These are phyloP conservation scores for Leccinellum luteum DNA, from an alignment of 768 basidiomycete species.

Conservation along the genomic window DNA sequence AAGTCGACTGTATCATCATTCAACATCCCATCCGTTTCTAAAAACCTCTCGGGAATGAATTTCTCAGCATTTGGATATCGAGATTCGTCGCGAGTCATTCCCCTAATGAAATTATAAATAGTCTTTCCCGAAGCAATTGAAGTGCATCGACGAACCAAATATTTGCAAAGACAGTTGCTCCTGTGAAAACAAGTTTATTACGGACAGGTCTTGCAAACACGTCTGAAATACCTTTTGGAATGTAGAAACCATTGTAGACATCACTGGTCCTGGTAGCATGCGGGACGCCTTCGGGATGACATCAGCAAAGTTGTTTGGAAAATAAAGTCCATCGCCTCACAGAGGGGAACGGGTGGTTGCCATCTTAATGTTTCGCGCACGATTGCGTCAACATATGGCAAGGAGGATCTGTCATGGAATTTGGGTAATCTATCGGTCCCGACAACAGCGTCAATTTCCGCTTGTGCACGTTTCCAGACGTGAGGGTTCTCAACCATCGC, in stretches of 20 bases:
- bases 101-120: constrained; percentile 6
- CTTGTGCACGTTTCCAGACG: constrained; percentile 10
- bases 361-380: constrained; percentile 11
- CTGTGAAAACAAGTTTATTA: background rate
- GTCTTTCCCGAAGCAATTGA: rapidly evolving
- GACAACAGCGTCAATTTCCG: constrained; percentile 7
- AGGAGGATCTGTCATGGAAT: constrained; percentile 4
- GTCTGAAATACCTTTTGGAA: constrained; percentile 41
- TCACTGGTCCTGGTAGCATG: constrained; percentile 36
- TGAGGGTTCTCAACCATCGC: constrained; percentile 16
- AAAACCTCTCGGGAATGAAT: constrained; percentile 15
- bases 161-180: constrained; percentile 14
- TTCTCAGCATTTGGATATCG: constrained; percentile 16
- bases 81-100: constrained; percentile 17
- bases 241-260: constrained; percentile 43
- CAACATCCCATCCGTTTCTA: constrained; percentile 8
- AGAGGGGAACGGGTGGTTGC: constrained; percentile 7
- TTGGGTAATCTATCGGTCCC: constrained; percentile 8
- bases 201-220: background rate
- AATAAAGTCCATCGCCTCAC: background rate
- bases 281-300: constrained; percentile 2
- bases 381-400: constrained; percentile 14
- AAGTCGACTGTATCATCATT: constrained; percentile 11
- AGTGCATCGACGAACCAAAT: constrained; percentile 6
- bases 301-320: background rate